Conservation (phyloP, 306 rosid species). For the Dicorynia guianensis region DNA sequence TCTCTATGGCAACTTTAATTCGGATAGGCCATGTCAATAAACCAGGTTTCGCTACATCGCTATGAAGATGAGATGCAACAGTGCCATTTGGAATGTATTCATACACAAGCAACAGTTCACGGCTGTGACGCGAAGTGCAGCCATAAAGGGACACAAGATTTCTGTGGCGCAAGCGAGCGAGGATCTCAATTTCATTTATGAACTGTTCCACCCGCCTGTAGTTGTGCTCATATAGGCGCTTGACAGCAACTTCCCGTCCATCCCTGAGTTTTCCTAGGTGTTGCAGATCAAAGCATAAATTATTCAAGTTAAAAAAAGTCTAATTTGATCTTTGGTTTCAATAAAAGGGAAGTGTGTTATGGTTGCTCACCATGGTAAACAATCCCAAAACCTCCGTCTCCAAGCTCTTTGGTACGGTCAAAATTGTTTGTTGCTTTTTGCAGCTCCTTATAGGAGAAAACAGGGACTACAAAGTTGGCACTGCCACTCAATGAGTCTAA, state of each 20-base stretch:
- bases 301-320: not conserved
- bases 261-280: constrained; percentile 66
- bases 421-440: constrained; percentile 63
- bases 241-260: constrained; percentile 80
- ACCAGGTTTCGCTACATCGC: constrained; percentile 40
- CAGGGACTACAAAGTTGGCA: constrained; percentile 37
- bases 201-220: constrained; percentile 64
- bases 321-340: not conserved
- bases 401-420: constrained; percentile 52
- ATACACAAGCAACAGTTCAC: constrained; percentile 71
- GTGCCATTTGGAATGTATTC: constrained; percentile 71
- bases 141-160: constrained; percentile 75
- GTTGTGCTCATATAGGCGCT: constrained; percentile 62
- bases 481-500: constrained; percentile 19
- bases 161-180: constrained; percentile 62
- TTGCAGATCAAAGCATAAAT: constrained; percentile 31
- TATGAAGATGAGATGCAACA: constrained; percentile 73
- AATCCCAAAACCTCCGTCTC: constrained; percentile 58
- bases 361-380: constrained; percentile 41
- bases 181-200: constrained; percentile 71
- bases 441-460: constrained; percentile 54
- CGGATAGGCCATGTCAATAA: constrained; percentile 59
- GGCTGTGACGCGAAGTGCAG: constrained; percentile 66
- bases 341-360: not conserved
- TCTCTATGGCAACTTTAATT: constrained; percentile 69